Conservation (phyloP, 371 early-diverging fungal species). For the Rhizopus sp. region DNA sequence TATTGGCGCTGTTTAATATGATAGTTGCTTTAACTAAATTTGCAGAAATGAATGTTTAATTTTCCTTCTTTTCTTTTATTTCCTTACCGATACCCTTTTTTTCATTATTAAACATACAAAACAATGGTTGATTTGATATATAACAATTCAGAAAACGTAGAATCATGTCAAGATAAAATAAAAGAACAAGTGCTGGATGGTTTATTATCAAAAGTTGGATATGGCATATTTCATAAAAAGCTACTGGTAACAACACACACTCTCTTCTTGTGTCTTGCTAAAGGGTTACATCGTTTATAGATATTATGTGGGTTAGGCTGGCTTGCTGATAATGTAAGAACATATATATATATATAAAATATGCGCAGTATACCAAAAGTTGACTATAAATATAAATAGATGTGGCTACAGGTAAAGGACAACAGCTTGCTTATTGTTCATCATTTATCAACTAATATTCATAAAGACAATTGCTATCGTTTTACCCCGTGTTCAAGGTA, state of each 20-base stretch:
- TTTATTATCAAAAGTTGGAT: constrained; percentile 71
- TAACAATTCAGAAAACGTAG: neutral
- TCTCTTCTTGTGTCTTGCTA: neutral
- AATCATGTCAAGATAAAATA: neutral
- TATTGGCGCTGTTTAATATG: too few species aligned
- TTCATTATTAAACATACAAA: neutral
- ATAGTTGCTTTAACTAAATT: too few species aligned
- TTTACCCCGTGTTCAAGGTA: constrained; percentile 59
- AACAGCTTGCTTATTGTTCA: neutral
- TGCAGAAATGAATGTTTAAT: too few species aligned
- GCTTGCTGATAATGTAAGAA: constrained; percentile 83
- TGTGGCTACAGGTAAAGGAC: constrained; percentile 68
- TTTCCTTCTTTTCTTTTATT: neutral
- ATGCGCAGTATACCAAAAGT: neutral
- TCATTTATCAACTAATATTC: constrained; percentile 20
- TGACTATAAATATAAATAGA: constrained; percentile 33
- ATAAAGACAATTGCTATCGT: constrained; percentile 66
- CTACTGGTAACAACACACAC: constrained; percentile 55
- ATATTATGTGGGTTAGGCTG: constrained; percentile 81
- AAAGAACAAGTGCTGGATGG: constrained; percentile 53
- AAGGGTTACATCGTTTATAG: constrained; percentile 30
- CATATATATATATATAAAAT: too few species aligned
- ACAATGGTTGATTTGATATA: neutral
- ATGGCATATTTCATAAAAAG: constrained; percentile 76
- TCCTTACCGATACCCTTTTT: neutral